Evolutionary conservation across 2,329 filamentous ascomycete genomes (phyloP).

Genomic region (Calonectria ilicicola): DNA sequence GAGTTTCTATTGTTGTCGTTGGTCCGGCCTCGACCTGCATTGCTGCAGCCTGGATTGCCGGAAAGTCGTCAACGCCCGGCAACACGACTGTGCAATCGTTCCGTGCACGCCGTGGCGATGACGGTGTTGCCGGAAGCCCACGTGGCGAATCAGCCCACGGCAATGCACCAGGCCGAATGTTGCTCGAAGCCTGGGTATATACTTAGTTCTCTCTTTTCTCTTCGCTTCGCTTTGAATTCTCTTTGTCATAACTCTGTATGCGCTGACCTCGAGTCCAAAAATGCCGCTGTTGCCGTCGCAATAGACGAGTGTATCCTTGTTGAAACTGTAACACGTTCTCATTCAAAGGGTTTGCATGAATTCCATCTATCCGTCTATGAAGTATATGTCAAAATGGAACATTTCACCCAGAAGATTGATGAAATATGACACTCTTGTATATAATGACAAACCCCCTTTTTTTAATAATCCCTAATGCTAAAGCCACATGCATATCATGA

Average conservation of each 20-base stretch:
- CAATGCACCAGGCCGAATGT: background rate
- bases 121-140: constrained; percentile 17
- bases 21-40: background rate
- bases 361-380: background rate
- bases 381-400: background rate
- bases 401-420: background rate
- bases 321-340: background rate
- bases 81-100: background rate
- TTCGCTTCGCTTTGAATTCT: background rate
- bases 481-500: background rate
- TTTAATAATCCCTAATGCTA: constrained; percentile 4
- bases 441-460: background rate
- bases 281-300: background rate
- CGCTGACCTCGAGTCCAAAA: background rate
- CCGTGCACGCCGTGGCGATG: background rate
- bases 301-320: background rate
- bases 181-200: background rate
- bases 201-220: constrained; percentile 8
- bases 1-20: background rate
- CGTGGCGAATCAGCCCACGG: constrained; percentile 31
- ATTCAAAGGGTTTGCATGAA: background rate
- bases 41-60: background rate
- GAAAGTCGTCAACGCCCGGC: background rate
- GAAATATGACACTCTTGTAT: background rate
- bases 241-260: background rate